These are phyloP conservation scores for Teratosphaeria zuluensis DNA, from an alignment of 2,329 filamentous ascomycete genomes.

Conservation along the genomic window DNA sequence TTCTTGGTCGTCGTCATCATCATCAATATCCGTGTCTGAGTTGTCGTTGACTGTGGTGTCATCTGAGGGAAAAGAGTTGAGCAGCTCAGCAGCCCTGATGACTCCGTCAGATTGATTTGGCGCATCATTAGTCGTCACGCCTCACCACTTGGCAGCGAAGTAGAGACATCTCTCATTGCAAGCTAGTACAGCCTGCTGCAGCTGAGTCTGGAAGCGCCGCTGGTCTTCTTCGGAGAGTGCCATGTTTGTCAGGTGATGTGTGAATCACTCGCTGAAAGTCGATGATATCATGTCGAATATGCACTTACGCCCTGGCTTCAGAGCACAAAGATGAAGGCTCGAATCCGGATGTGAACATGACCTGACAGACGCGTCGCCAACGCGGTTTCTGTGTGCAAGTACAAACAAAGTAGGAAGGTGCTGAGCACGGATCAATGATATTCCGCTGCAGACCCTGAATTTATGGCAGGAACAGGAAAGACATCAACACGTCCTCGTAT, in stretches of 20 bases:
- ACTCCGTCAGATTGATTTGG: slow-evolving; percentile 5
- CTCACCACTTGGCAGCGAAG: slow-evolving; percentile 89
- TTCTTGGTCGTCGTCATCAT: slow-evolving; percentile 11
- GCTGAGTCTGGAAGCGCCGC: slow-evolving; percentile 57
- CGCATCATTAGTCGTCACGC: neutral
- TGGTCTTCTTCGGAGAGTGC: slow-evolving; percentile 33
- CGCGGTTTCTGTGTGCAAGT: neutral
- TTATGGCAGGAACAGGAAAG: neutral
- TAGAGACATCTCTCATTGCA: slow-evolving; percentile 94
- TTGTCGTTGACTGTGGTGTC: slow-evolving; percentile 35
- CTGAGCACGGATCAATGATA: neutral
- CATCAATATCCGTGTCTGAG: slow-evolving; percentile 38
- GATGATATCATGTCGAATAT: neutral
- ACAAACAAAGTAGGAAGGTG: neutral
- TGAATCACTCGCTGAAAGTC: neutral
- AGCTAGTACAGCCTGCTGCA: slow-evolving; percentile 78
- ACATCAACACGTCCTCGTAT: neutral
- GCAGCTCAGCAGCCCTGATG: slow-evolving; percentile 80
- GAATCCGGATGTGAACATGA: neutral
- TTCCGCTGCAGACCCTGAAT: neutral
- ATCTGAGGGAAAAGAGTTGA: slow-evolving; percentile 62
- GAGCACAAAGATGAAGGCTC: no score
- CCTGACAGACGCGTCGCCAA: neutral
- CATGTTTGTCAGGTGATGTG: slow-evolving; percentile 9
- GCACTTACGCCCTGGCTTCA: no score